A percentile compares a stretch with the other conserved stretches of the same genome.
Evolutionary conservation across 192 early-diverging fungal species (phyloP).

Genomic region (Linnemannia elongata): DNA sequence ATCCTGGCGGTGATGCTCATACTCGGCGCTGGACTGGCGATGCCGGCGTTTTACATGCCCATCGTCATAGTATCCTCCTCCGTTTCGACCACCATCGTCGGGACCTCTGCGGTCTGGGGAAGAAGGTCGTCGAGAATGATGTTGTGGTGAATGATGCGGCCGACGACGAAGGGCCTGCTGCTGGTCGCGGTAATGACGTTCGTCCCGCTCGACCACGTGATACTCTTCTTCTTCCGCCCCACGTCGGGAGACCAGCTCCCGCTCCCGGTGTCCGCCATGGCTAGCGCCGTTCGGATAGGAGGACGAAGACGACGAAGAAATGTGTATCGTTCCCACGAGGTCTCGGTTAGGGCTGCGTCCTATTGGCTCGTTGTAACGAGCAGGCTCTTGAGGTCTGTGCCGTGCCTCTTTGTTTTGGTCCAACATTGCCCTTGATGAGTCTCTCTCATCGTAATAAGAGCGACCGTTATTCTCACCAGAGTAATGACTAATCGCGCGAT

Average conservation of each 20-base stretch:
- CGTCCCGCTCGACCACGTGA: background rate
- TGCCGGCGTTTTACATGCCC: background rate
- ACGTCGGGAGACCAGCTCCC: background rate
- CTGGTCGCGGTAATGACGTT: background rate
- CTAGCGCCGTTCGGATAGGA: background rate
- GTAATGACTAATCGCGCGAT: background rate
- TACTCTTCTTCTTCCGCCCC: background rate
- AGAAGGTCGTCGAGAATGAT: background rate
- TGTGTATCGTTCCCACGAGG: constrained; percentile 26
- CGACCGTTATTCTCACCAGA: background rate
- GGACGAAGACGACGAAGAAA: background rate
- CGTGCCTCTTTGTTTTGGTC: constrained; percentile 18
- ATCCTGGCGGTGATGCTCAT: background rate
- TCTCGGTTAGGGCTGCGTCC: constrained; percentile 30
- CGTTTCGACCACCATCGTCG: background rate
- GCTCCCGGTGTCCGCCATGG: background rate
- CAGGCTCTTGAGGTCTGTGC: constrained; percentile 22
- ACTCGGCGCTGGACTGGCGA: background rate
- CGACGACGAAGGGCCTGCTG: background rate
- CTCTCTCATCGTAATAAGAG: constrained; percentile 1
- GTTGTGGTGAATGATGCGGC: constrained; percentile 3
- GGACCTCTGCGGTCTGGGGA: background rate
- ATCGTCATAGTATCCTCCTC: background rate
- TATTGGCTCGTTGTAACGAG: constrained; percentile 7
- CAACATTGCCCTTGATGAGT: background rate